phyloP scores from a whole-genome alignment of 208 protist species.

The Acanthamoeba castellanii region DNA sequence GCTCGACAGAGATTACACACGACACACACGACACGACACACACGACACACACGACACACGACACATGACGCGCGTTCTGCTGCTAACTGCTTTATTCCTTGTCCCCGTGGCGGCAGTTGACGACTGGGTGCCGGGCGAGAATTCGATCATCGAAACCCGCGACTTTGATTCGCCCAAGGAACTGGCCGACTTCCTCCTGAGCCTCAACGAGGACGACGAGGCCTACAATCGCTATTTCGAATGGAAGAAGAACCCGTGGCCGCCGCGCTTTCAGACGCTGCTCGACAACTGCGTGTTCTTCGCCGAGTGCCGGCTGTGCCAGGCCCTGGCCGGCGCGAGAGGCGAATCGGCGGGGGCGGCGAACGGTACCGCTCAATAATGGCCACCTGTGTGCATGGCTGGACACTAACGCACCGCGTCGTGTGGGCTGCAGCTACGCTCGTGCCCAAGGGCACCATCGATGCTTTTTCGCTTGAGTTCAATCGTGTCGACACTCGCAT shows the following conservation, averaged over 20 bases:
- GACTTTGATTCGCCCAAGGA: slow-evolving; percentile 80
- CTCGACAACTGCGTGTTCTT: slow-evolving; percentile 65
- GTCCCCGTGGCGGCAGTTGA: slow-evolving; percentile 34
- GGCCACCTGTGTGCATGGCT: no score
- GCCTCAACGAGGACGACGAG: slow-evolving; percentile 19
- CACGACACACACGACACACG: no score
- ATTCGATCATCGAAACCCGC: slow-evolving; percentile 80
- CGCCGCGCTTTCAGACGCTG: background rate
- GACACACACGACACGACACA: background rate
- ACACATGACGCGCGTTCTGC: background rate
- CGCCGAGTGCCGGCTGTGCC: slow-evolving; percentile 60
- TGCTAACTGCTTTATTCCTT: background rate
- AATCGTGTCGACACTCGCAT: slow-evolving; percentile 37
- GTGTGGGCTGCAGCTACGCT: background rate
- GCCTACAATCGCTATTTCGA: slow-evolving; percentile 44
- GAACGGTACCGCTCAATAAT: background rate
- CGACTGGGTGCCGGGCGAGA: slow-evolving; percentile 76
- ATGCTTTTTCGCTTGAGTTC: slow-evolving; percentile 66
- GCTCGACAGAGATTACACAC: background rate
- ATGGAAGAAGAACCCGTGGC: slow-evolving; percentile 59
- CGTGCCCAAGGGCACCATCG: background rate
- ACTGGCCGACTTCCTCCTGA: slow-evolving; percentile 83
- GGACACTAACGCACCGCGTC: no score
- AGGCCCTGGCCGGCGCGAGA: background rate
- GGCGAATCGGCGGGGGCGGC: background rate